Percentiles rank a stretch among this genome's conserved stretches.
Evolutionary conservation across 176 grass and related monocot species (phyloP).

Genomic region (Pontederia crassipes): DNA sequence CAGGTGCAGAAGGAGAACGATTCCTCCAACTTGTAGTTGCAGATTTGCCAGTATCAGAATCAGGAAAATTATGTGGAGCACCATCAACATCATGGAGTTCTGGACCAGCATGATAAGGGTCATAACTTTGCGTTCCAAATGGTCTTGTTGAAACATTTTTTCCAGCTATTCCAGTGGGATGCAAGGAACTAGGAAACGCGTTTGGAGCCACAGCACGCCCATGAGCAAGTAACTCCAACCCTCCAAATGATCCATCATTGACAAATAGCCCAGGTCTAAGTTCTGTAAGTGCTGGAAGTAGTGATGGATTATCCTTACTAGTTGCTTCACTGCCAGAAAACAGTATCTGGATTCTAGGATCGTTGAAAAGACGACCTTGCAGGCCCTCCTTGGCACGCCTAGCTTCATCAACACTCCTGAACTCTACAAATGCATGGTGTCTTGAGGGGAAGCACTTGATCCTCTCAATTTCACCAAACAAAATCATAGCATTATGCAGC

Average conservation of each 20-base stretch:
- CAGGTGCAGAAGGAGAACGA: slow-evolving; percentile 20
- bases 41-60: slow-evolving; percentile 11
- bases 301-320: slow-evolving; percentile 26
- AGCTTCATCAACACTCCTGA: slow-evolving; percentile 57
- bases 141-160: slow-evolving; percentile 11
- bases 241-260: slow-evolving; percentile 31
- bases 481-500: slow-evolving; percentile 69
- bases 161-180: slow-evolving; percentile 4
- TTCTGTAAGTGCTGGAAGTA: slow-evolving; percentile 15
- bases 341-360: slow-evolving; percentile 66
- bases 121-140: slow-evolving; percentile 33
- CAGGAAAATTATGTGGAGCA: slow-evolving; percentile 4
- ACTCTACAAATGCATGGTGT: slow-evolving; percentile 84
- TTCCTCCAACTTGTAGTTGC: neutral
- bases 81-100: slow-evolving; percentile 34
- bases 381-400: slow-evolving; percentile 80
- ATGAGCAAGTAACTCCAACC: slow-evolving; percentile 22
- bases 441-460: slow-evolving; percentile 57
- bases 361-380: slow-evolving; percentile 77
- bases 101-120: slow-evolving; percentile 27
- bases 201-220: slow-evolving; percentile 2
- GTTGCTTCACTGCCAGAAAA: slow-evolving; percentile 61
- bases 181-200: slow-evolving; percentile 8
- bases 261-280: slow-evolving; percentile 34
- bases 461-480: slow-evolving; percentile 63